phyloP scores from a whole-genome alignment of 805 yeast species.

The Candida schatavii region DNA sequence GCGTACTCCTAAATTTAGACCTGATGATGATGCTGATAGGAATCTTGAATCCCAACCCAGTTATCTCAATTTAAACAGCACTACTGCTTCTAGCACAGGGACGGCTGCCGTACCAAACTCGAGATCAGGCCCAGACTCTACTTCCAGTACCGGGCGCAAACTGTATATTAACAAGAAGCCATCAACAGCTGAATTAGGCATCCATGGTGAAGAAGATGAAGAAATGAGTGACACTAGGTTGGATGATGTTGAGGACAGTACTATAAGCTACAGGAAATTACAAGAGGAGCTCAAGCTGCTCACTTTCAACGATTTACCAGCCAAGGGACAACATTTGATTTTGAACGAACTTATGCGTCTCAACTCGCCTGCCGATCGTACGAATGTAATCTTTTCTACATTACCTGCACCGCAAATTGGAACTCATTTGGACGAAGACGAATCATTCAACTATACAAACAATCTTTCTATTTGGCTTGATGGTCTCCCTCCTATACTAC shows the following conservation, averaged over 20 bases:
- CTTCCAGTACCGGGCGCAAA: not conserved
- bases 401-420: conserved; percentile 86
- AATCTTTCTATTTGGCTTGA: conserved; percentile 78
- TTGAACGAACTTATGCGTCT: conserved; percentile 79
- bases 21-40: conserved; percentile 23
- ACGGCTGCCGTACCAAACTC: not conserved
- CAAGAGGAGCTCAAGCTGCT: conserved; percentile 35
- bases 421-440: conserved; percentile 67
- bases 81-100: not conserved
- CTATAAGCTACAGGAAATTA: conserved; percentile 32
- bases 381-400: conserved; percentile 83
- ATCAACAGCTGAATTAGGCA: not conserved
- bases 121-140: not conserved
- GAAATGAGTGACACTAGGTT: not conserved
- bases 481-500: conserved; percentile 75
- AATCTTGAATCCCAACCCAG: conserved; percentile 10
- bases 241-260: conserved; percentile 9
- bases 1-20: conserved; percentile 32
- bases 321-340: conserved; percentile 85
- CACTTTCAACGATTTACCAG: conserved; percentile 85
- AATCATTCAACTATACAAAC: conserved; percentile 70
- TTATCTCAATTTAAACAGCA: not conserved
- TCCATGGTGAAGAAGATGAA: not conserved
- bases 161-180: not conserved
- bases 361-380: conserved; percentile 47